Evolutionary conservation across 2,329 filamentous ascomycete species (phyloP).

Genomic region (Beauveria rudraprayagi): DNA sequence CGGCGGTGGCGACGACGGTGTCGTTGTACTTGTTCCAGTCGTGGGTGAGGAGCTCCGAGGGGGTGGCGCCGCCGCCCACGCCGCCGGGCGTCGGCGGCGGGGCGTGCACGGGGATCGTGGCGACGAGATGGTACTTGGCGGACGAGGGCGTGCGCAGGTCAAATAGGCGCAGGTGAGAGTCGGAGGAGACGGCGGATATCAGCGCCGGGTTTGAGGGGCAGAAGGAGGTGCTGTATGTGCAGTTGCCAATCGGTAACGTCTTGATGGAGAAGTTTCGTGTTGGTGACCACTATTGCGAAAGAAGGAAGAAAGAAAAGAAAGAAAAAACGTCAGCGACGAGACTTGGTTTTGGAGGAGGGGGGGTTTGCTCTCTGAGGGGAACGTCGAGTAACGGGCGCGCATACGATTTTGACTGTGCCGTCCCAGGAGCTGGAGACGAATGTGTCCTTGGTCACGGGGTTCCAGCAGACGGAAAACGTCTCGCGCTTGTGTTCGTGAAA

Average conservation of each 20-base stretch:
- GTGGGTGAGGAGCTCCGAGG: constrained; percentile 79
- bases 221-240: constrained; percentile 90
- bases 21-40: constrained; percentile 99
- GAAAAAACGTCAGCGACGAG: not conserved
- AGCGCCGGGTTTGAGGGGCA: constrained; percentile 80
- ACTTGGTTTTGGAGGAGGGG: not conserved
- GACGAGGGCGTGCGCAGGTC: constrained; percentile 82
- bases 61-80: constrained; percentile 29
- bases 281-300: constrained; percentile 64
- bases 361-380: not conserved
- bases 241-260: constrained; percentile 84
- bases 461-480: constrained; percentile 90
- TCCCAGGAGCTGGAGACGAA: constrained; percentile 95
- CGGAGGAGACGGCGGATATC: constrained; percentile 79
- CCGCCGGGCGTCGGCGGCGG: constrained; percentile 27
- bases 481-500: constrained; percentile 93
- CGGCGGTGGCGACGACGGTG: constrained; percentile 74
- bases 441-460: constrained; percentile 78
- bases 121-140: constrained; percentile 78
- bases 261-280: constrained; percentile 64
- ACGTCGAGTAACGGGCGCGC: constrained; percentile 16
- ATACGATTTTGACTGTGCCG: constrained; percentile 80
- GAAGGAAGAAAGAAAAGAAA: not conserved
- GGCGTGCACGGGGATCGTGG: constrained; percentile 76
- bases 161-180: constrained; percentile 83